Evolutionary conservation across 768 basidiomycete genomes (phyloP).

Genomic region (Suillus ampliporus): DNA sequence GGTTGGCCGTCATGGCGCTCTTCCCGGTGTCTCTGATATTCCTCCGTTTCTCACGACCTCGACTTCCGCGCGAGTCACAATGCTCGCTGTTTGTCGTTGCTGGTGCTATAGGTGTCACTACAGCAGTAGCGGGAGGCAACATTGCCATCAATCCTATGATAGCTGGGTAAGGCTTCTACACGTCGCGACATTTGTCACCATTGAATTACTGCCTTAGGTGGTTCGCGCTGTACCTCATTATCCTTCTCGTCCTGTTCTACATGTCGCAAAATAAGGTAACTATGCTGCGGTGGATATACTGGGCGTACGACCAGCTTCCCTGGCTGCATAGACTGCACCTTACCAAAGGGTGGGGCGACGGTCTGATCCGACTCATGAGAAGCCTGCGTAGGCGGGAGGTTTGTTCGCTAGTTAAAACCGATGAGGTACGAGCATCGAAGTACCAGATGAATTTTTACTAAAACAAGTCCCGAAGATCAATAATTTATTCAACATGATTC

Average conservation of each 20-base stretch:
- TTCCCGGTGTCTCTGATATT: constrained; percentile 66
- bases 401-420: constrained; percentile 64
- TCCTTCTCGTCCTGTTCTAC: constrained; percentile 52
- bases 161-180: constrained; percentile 48
- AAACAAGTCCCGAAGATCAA: constrained; percentile 55
- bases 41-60: constrained; percentile 68
- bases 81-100: constrained; percentile 50
- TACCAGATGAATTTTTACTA: not conserved
- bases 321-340: constrained; percentile 45
- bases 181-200: not conserved
- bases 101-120: constrained; percentile 47
- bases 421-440: constrained; percentile 54
- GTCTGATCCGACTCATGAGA: constrained; percentile 51
- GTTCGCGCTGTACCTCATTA: constrained; percentile 65
- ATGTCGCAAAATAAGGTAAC: constrained; percentile 59
- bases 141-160: constrained; percentile 61
- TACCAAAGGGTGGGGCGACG: constrained; percentile 48
- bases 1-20: constrained; percentile 67
- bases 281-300: constrained; percentile 59
- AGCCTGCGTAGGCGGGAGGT: constrained; percentile 57
- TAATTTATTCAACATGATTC: constrained; percentile 63
- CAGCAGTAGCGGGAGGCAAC: constrained; percentile 60
- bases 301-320: constrained; percentile 67
- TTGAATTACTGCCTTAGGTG: constrained; percentile 46
- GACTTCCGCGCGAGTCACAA: constrained; percentile 49